A percentile compares a stretch with the other conserved stretches of the same genome.
phyloP scores from a whole-genome alignment of 208 protist species.

The Endotrypanum monterogeii region DNA sequence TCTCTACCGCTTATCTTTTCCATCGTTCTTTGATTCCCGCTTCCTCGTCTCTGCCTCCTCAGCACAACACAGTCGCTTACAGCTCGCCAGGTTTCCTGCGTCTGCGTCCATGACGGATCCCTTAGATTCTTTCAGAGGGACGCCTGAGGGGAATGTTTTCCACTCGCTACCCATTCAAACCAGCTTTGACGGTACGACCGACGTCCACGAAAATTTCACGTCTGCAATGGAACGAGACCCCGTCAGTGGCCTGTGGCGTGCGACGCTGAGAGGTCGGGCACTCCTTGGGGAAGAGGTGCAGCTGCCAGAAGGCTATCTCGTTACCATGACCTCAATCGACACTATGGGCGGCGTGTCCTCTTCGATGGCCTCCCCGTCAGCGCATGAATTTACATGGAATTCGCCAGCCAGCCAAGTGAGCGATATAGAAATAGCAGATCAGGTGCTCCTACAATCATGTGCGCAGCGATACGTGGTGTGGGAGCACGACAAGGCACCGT shows the following conservation, averaged over 20 bases:
- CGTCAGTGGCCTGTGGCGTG: slow-evolving; percentile 8
- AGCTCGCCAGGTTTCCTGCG: not conserved
- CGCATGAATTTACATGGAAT: not conserved
- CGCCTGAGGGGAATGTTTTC: slow-evolving; percentile 13
- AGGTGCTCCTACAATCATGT: slow-evolving; percentile 27
- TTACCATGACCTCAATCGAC: slow-evolving; percentile 19
- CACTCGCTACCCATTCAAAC: slow-evolving; percentile 75
- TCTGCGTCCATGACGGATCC: not conserved
- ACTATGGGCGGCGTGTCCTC: not conserved
- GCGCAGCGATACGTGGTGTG: slow-evolving; percentile 44
- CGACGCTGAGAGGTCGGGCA: slow-evolving; percentile 36
- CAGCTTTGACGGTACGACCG: slow-evolving; percentile 67
- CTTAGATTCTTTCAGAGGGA: not conserved
- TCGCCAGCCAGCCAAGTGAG: not conserved
- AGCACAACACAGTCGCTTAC: too few species aligned
- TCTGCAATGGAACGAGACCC: slow-evolving; percentile 26
- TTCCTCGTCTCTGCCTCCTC: not conserved
- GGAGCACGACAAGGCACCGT: slow-evolving; percentile 61
- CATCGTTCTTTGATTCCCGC: not conserved
- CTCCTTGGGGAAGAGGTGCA: slow-evolving; percentile 37
- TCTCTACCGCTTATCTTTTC: not conserved
- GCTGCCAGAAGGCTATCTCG: slow-evolving; percentile 35
- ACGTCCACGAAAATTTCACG: slow-evolving; percentile 68
- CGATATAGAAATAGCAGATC: slow-evolving; percentile 5
- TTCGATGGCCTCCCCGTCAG: not conserved